These are phyloP conservation scores for Candida pseudofarinosa DNA, from an alignment of 805 yeast genomes.

Conservation along the genomic window DNA sequence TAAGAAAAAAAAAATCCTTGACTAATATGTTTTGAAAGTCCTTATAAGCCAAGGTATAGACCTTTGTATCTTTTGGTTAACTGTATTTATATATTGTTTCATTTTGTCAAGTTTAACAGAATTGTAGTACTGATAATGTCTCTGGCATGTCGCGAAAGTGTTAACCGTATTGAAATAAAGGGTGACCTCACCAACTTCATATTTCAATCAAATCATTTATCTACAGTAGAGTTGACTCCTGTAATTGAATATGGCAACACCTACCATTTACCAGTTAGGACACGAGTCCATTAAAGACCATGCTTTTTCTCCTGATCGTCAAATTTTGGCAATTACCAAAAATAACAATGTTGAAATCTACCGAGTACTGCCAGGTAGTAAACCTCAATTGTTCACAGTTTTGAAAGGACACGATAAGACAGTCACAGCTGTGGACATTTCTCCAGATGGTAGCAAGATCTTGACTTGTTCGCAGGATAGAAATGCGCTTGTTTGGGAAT, in stretches of 20 bases:
- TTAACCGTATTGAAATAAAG: not conserved
- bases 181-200: not conserved
- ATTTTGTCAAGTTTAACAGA: not conserved
- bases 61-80: not conserved
- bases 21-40: too few relatives aligned
- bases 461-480: slow-evolving; percentile 98
- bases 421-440: slow-evolving; percentile 91
- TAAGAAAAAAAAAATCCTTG: too few relatives aligned
- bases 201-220: not conserved
- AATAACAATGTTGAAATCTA: slow-evolving; percentile 74
- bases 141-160: not conserved
- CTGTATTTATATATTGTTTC: not conserved
- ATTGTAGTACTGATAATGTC: not conserved
- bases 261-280: slow-evolving; percentile 60
- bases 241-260: slow-evolving; percentile 18
- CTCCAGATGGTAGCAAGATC: slow-evolving; percentile 73
- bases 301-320: slow-evolving; percentile 68
- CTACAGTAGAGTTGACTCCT: slow-evolving; percentile 15
- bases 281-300: slow-evolving; percentile 89
- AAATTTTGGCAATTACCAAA: slow-evolving; percentile 74
- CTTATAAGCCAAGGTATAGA: too few relatives aligned
- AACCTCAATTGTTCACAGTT: slow-evolving; percentile 60
- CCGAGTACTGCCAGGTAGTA: slow-evolving; percentile 36
- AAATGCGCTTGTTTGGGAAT: slow-evolving; percentile 94
- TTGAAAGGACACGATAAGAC: slow-evolving; percentile 87